Conservation (phyloP, 2,329 filamentous ascomycete species). For the Aspergillus sojae region DNA sequence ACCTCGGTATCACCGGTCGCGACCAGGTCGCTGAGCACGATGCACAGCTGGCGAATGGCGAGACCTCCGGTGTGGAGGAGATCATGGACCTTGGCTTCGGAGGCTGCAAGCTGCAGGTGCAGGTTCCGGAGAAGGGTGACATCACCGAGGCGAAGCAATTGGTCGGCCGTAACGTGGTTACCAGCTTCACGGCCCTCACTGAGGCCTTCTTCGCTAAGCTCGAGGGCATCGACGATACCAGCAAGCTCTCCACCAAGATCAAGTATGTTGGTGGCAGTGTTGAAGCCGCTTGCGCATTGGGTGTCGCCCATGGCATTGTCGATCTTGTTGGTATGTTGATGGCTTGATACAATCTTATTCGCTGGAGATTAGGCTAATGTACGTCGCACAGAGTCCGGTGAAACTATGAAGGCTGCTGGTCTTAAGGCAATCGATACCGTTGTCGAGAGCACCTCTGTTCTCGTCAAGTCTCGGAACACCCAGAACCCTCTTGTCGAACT, state of each 20-base stretch:
- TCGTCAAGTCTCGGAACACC: slow-evolving; percentile 86
- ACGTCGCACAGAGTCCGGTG: slow-evolving; percentile 74
- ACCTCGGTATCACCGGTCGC: slow-evolving; percentile 90
- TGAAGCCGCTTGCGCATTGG: slow-evolving; percentile 92
- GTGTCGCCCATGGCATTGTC: slow-evolving; percentile 94
- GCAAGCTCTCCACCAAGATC: slow-evolving; percentile 74
- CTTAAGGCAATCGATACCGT: slow-evolving; percentile 94
- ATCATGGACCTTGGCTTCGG: slow-evolving; percentile 91
- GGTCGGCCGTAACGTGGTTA: slow-evolving; percentile 90
- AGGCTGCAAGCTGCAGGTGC: slow-evolving; percentile 90
- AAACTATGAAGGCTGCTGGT: slow-evolving; percentile 96
- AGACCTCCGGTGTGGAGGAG: slow-evolving; percentile 70
- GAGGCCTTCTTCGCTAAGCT: slow-evolving; percentile 81
- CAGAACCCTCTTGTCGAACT: slow-evolving; percentile 81
- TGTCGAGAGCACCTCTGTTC: slow-evolving; percentile 79
- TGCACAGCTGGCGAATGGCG: slow-evolving; percentile 49
- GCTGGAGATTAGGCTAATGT: neutral
- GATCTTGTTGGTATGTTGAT: slow-evolving; percentile 84
- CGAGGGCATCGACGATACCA: slow-evolving; percentile 53
- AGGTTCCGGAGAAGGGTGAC: slow-evolving; percentile 83
- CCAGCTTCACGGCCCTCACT: slow-evolving; percentile 87
- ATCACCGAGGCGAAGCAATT: slow-evolving; percentile 73
- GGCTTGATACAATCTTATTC: too few species aligned
- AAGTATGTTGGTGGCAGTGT: slow-evolving; percentile 96
- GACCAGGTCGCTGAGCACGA: slow-evolving; percentile 94